Percentiles rank a stretch among this genome's conserved stretches.
Conservation (phyloP, 306 rosid species). For the Sicyos baderoa region DNA sequence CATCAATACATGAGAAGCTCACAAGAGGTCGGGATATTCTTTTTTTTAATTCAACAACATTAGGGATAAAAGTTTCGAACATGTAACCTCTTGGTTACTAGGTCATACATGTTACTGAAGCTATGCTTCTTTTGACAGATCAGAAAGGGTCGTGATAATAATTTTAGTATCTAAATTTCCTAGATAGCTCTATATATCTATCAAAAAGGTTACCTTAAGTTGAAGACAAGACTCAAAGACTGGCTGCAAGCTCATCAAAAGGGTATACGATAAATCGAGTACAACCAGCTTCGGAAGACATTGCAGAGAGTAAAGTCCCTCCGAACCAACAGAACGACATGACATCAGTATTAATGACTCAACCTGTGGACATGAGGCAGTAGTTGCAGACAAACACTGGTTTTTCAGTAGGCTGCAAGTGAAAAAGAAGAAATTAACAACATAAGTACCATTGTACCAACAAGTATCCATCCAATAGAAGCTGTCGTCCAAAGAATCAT, state of each 20-base stretch:
- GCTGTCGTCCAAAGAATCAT: slow-evolving; percentile 13
- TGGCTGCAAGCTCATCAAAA: slow-evolving; percentile 72
- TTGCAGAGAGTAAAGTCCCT: slow-evolving; percentile 64
- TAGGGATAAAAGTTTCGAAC: too few relatives aligned
- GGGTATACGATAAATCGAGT: slow-evolving; percentile 93
- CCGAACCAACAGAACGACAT: slow-evolving; percentile 77
- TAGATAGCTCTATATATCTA: not conserved
- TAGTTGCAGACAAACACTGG: slow-evolving; percentile 83
- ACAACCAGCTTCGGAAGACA: slow-evolving; percentile 55
- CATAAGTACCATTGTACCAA: slow-evolving; percentile 9
- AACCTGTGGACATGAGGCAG: slow-evolving; percentile 70
- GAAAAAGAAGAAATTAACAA: slow-evolving; percentile 27
- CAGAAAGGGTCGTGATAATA: not conserved
- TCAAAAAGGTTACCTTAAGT: slow-evolving; percentile 48
- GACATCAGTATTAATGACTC: slow-evolving; percentile 91
- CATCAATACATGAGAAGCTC: slow-evolving; percentile 11
- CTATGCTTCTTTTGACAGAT: not conserved
- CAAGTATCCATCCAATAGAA: slow-evolving; percentile 9
- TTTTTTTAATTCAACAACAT: too few relatives aligned
- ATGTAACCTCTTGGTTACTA: too few relatives aligned
- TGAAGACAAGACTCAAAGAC: slow-evolving; percentile 78
- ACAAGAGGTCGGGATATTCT: not conserved
- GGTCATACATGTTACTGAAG: too few relatives aligned
- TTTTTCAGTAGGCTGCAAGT: slow-evolving; percentile 75
- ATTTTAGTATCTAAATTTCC: not conserved